phyloP scores from a whole-genome alignment of 2,329 filamentous ascomycete species.

The Lecanoromycetidae sp. region DNA sequence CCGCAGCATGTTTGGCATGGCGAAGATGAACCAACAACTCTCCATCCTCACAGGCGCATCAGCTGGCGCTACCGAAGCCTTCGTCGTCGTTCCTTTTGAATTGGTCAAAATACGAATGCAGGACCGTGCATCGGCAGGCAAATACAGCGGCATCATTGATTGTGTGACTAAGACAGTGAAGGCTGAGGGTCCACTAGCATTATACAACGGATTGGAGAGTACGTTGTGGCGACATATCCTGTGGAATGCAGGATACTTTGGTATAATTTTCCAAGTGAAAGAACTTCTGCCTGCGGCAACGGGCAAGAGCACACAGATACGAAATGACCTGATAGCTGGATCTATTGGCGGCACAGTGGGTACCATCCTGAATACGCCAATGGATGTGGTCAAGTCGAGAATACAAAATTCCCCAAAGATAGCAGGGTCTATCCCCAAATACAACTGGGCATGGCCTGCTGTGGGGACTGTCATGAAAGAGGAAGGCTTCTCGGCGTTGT shows the following conservation, averaged over 20 bases:
- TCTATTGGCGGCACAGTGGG: conserved; percentile 78
- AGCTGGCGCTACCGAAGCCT: conserved; percentile 87
- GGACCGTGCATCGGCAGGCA: conserved; percentile 83
- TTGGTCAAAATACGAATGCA: conserved; percentile 97
- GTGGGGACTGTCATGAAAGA: conserved; percentile 79
- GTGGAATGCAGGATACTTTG: conserved; percentile 96
- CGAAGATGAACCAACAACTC: conserved; percentile 82
- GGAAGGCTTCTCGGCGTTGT: conserved; percentile 81
- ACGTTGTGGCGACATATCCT: conserved; percentile 91
- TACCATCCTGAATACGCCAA: conserved; percentile 85
- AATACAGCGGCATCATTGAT: conserved; percentile 43
- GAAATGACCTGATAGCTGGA: conserved; percentile 79
- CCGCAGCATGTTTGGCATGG: conserved; percentile 68
- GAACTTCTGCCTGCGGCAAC: conserved; percentile 68
- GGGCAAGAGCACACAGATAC: conserved; percentile 67
- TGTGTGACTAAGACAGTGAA: conserved; percentile 57
- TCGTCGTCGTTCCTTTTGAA: conserved; percentile 97
- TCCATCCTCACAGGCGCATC: conserved; percentile 89
- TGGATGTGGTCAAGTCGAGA: conserved; percentile 95
- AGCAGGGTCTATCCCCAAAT: conserved; percentile 73
- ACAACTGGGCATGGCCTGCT: conserved; percentile 95
- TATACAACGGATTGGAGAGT: conserved; percentile 95
- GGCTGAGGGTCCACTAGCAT: conserved; percentile 69
- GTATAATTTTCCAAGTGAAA: conserved; percentile 95
- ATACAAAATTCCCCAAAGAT: conserved; percentile 90